Base-by-base conservation (phyloP, 2,329 filamentous ascomycete genomes). In the Gaeumannomyces tritici region DNA sequence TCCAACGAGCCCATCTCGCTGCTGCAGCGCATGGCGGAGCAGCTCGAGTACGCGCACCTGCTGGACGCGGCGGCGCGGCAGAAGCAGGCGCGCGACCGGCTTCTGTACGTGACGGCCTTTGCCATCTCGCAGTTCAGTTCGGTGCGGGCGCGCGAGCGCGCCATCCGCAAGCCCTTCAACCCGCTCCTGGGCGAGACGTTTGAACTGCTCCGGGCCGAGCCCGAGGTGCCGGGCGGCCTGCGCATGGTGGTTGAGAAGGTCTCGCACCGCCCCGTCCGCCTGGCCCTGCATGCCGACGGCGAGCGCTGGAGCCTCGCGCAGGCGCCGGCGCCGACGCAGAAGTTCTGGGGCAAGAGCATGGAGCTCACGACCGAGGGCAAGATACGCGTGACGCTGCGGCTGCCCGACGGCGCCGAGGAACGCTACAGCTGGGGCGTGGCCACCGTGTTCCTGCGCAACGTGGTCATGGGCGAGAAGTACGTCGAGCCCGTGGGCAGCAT, bases 401-500 rank as follows among this genome's bases (percentile, higher is more conserved):
- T 87, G 60, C 67, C 80, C 0, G 83, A 95, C 47, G 64, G 61
- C 47, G 59, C 64, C 71, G 89, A 91, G 62, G 93, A 98, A 72
- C 83, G 86, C 64, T 99, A 93, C 77, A 93, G 88, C 68, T 99
- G 92, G 91, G 89, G 84, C 57, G 82, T 91, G 24, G 91, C 93
- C 1, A 96, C 91, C 5, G 91, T 90, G 67, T 98, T 97, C 76
- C 77, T 99, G 62, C 87, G 95, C 59, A 99, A 99, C 72, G 91
- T 99, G 61, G 96, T 99, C 62, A 93, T 96, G 69, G 95, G 95
- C 54, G 95, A 99, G 75, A 99, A 98, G 75, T 99, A 99, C 72
- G 87, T 98, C 15, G 95, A 99, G 75, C 95, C 95, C 0, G 91
- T 96, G 0, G 93, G 93, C 57, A 91, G 85, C 56, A 95, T 98